Evolutionary conservation across 2,329 filamentous ascomycete species (phyloP).

Genomic region (Nothophaeocryptopus gaeumannii): DNA sequence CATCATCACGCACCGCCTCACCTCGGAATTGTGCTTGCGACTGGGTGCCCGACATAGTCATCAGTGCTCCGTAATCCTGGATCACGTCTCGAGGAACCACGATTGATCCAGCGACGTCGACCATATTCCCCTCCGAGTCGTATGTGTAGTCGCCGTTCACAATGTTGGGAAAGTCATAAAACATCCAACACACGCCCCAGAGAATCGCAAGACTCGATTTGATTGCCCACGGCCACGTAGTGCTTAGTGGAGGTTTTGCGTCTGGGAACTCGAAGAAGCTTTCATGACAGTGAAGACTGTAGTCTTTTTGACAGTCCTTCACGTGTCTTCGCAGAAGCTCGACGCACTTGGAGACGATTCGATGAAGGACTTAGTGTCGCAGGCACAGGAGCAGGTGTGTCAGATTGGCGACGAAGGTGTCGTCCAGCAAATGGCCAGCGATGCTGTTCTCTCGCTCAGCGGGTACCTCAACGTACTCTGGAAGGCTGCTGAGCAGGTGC

Average conservation of each 20-base stretch:
- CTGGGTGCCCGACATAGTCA: neutral
- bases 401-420: constrained; percentile 1
- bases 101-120: constrained; percentile 1
- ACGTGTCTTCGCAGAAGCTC: constrained; percentile 22
- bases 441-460: too few relatives aligned
- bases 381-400: constrained; percentile 30
- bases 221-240: constrained; percentile 41
- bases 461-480: too few relatives aligned
- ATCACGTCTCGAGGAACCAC: neutral
- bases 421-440: neutral
- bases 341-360: constrained; percentile 21
- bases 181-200: constrained; percentile 41
- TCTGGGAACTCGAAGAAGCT: constrained; percentile 36
- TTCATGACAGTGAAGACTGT: constrained; percentile 20
- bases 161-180: constrained; percentile 22
- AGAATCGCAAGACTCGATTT: constrained; percentile 36
- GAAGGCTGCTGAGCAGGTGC: too few relatives aligned
- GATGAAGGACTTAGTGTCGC: constrained; percentile 34
- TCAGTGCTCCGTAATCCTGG: neutral
- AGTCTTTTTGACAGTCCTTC: constrained; percentile 25
- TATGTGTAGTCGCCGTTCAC: neutral
- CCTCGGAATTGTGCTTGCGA: neutral
- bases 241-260: constrained; percentile 33
- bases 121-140: constrained; percentile 6
- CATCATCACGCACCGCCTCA: neutral